Evolutionary conservation across 1,284 basidiomycete species (phyloP).

Genomic region (Ganoderma multipileum): DNA sequence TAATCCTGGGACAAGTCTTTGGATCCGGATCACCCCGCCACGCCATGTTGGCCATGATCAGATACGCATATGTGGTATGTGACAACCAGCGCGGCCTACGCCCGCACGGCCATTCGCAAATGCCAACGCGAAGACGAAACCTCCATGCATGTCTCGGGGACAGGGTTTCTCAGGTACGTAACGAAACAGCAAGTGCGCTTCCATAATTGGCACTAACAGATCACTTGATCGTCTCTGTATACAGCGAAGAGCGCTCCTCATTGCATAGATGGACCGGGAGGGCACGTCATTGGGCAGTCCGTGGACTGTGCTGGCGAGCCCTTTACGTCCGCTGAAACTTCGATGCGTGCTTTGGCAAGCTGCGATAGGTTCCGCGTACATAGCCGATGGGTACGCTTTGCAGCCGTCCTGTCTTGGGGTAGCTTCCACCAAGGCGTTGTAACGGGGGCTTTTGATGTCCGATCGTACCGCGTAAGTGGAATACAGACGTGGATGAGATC

Average conservation of each 20-base stretch:
- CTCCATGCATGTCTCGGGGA: neutral
- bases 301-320: neutral
- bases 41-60: neutral
- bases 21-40: neutral
- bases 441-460: neutral
- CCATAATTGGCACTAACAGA: neutral
- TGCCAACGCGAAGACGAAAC: neutral
- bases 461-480: neutral
- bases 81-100: neutral
- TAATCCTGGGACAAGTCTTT: neutral
- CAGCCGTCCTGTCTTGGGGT: neutral
- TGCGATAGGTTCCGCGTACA: neutral
- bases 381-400: neutral
- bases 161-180: neutral
- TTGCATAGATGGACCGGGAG: neutral
- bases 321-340: constrained; percentile 1
- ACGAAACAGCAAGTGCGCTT: neutral
- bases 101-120: neutral
- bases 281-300: neutral
- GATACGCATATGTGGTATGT: neutral
- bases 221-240: neutral
- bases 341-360: neutral
- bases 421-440: neutral
- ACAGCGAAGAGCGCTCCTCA: neutral
- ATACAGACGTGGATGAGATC: neutral